Evolutionary conservation across 2,329 filamentous ascomycete species (phyloP), one percentile per base, ranked within the genome.

Genomic region (Chaetomium globosum): DNA sequence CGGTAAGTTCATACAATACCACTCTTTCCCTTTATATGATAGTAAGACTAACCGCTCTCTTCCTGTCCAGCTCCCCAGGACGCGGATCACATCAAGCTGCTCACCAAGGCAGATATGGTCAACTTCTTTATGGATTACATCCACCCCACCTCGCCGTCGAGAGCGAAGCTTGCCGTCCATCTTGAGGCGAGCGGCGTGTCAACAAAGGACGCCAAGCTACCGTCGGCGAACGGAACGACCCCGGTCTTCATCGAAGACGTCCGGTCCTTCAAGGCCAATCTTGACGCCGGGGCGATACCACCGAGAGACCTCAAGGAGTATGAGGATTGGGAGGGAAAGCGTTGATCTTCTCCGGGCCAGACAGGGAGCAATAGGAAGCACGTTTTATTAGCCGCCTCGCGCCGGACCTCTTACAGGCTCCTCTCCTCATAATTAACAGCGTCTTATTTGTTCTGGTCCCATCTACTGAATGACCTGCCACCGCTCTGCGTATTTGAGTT

Each of bases 151-250:
- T 97, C 94, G 3, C 78, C 83, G 0, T 81, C 80, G 0, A 87
- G 95, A 56, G 88, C 92, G n/a, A 97, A 97, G 75, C 78, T 96
- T 7, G 88, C 92, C 0, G 87, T 97, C 19, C 90, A 98, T 74
- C 81, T 98, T 26, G 85, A 89, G 63, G 94, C 94, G 59, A 81
- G 83, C 31, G 80, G 81, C 30, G 77, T 78, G 58, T 77, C 73
- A 19, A 74, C 72, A 43, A 70, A 70, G 65, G 69, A 72, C 49
- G 65, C 71, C 1, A 63, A 65, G 28, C 71, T 75, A 39, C 75
- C 77, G 10, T 75, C 75, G 8, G 71, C 77, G n/a, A 84, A 85
- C 71, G 83, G 79, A 54, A 83, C 82, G 1, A 81, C 80, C 64
- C 82, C 88, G 0, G 77, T 83, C 21, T 79, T 89, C 60, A 93